Conservation (phyloP, 2,329 filamentous ascomycete genomes). For the Aspergillus unguis region DNA sequence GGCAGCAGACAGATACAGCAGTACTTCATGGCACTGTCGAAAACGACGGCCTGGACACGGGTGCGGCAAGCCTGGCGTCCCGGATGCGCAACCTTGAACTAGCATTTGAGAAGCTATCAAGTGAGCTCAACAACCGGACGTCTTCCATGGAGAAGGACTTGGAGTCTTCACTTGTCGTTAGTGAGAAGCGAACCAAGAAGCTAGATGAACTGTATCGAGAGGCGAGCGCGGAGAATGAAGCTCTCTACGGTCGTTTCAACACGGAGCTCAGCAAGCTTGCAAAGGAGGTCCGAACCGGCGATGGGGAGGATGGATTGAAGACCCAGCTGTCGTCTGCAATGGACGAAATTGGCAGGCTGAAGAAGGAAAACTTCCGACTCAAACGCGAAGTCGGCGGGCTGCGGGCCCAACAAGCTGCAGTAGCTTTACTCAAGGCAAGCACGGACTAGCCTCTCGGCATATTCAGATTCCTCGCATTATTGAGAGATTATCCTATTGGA, state of each 20-base stretch:
- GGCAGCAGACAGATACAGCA: slow-evolving; percentile 34
- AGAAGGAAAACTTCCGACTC: slow-evolving; percentile 80
- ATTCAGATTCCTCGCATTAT: background rate
- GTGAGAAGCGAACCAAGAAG: slow-evolving; percentile 73
- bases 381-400: slow-evolving; percentile 77
- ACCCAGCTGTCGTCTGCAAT: slow-evolving; percentile 66
- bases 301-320: slow-evolving; percentile 76
- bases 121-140: slow-evolving; percentile 60
- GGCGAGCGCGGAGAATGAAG: slow-evolving; percentile 83
- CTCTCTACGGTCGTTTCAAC: slow-evolving; percentile 89
- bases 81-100: slow-evolving; percentile 66
- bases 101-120: slow-evolving; percentile 58
- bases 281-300: slow-evolving; percentile 69
- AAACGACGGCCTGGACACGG: slow-evolving; percentile 18
- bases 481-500: slow-evolving; percentile 7
- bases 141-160: slow-evolving; percentile 66
- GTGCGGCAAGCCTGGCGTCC: slow-evolving; percentile 33
- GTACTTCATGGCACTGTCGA: slow-evolving; percentile 23
- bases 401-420: slow-evolving; percentile 47
- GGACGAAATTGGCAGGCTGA: slow-evolving; percentile 72
- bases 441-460: background rate
- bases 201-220: slow-evolving; percentile 89
- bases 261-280: slow-evolving; percentile 82
- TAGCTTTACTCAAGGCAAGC: slow-evolving; percentile 30
- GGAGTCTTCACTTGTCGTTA: slow-evolving; percentile 66